These are phyloP conservation scores for Limnomonas spitsbergensis DNA, from an alignment of 139 green algal species.

Conservation along the genomic window DNA sequence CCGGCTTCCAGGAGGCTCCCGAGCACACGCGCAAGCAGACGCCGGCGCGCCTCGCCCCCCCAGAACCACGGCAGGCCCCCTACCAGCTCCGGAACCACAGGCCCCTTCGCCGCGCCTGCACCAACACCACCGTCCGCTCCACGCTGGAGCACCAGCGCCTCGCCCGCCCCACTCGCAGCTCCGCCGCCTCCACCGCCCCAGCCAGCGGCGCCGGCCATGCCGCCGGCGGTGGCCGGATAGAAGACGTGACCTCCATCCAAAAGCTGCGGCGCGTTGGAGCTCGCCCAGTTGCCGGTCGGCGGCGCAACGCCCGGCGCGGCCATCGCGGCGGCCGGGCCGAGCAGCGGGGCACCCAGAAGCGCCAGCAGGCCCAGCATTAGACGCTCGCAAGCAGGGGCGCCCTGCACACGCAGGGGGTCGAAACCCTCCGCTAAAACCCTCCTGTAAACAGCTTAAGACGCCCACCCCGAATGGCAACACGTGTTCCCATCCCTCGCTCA, in stretches of 20 bases:
- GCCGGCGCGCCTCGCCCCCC: conserved; percentile 16
- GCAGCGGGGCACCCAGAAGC: conserved; percentile 60
- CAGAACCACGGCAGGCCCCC: conserved; percentile 8
- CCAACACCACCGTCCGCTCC: neutral
- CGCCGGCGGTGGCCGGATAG: neutral
- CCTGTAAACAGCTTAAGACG: no score
- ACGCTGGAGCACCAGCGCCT: neutral
- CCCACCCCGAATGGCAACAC: no score
- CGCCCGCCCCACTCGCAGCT: neutral
- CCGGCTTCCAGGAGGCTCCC: conserved; percentile 1
- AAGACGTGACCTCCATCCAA: neutral
- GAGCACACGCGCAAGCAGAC: conserved; percentile 25
- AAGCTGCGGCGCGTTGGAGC: conserved; percentile 6
- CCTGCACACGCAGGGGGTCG: no score
- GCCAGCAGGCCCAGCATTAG: conserved; percentile 49
- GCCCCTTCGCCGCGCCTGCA: neutral
- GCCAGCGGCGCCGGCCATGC: neutral
- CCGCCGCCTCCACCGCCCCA: neutral
- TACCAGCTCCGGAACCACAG: neutral
- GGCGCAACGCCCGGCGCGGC: neutral
- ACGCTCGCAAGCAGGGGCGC: conserved; percentile 23
- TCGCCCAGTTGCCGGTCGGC: neutral
- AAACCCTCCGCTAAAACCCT: no score
- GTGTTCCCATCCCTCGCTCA: no score
- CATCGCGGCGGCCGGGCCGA: neutral